phyloP scores from a whole-genome alignment of 495 filamentous ascomycete genomes.

The Penicillium taxi region DNA sequence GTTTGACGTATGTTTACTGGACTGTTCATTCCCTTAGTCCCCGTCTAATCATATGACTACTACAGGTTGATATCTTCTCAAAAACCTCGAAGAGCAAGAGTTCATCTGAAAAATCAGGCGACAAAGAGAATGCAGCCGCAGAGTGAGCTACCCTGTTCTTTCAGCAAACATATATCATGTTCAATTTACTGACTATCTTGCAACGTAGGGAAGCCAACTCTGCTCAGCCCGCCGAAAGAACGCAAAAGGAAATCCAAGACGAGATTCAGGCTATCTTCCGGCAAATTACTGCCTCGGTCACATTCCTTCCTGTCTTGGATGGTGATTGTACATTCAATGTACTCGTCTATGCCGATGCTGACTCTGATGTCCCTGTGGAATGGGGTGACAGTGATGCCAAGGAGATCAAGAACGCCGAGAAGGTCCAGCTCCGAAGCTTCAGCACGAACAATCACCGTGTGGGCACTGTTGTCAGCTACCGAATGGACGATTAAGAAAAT shows the following conservation, averaged over 20 bases:
- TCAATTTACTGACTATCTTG: conserved; percentile 3
- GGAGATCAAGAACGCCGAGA: conserved; percentile 92
- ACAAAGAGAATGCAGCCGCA: conserved; percentile 56
- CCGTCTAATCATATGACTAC: conserved; percentile 4
- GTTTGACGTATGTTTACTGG: conserved; percentile 63
- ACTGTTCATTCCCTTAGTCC: neutral
- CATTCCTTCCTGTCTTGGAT: conserved; percentile 86
- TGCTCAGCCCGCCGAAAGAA: conserved; percentile 55
- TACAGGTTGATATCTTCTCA: conserved; percentile 61
- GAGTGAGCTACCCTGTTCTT: conserved; percentile 33
- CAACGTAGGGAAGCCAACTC: conserved; percentile 14
- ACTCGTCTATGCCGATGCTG: conserved; percentile 92
- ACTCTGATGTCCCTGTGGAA: conserved; percentile 93
- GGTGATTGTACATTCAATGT: conserved; percentile 98
- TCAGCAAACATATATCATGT: neutral
- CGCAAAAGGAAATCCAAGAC: conserved; percentile 85
- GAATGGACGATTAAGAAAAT: conserved; percentile 37
- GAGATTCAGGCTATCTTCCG: conserved; percentile 95
- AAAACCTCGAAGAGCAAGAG: conserved; percentile 47
- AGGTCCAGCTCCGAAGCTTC: conserved; percentile 90
- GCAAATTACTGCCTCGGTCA: conserved; percentile 95
- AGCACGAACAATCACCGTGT: conserved; percentile 90
- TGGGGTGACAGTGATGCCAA: conserved; percentile 99
- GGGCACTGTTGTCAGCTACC: conserved; percentile 90
- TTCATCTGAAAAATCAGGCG: conserved; percentile 40